Conservation (phyloP, 768 basidiomycete genomes). For the Dacryopinax primogenitus region DNA sequence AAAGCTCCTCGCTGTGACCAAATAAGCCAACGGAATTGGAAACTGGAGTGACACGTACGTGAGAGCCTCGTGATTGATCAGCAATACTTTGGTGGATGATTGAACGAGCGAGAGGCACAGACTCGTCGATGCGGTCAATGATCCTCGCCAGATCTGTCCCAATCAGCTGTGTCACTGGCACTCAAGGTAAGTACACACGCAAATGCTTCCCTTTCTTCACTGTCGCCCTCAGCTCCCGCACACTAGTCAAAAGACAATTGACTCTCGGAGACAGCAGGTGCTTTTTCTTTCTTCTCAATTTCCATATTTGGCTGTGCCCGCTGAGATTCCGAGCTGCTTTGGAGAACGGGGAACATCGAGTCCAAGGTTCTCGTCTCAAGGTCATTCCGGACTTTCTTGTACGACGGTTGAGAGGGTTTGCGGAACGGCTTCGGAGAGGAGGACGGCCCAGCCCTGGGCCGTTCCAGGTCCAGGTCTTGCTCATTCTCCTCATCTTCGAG, state of each 20-base stretch:
- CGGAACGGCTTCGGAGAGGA: conserved; percentile 46
- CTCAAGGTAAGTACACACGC: conserved; percentile 36
- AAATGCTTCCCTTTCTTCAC: conserved; percentile 51
- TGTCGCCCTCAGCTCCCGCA: conserved; percentile 48
- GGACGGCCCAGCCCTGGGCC: background rate
- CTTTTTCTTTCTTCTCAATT: conserved; percentile 29
- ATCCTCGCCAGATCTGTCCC: conserved; percentile 65
- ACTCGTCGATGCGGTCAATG: conserved; percentile 62
- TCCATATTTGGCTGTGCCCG: conserved; percentile 19
- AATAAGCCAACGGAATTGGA: background rate
- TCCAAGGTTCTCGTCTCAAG: conserved; percentile 79
- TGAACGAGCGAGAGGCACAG: conserved; percentile 73
- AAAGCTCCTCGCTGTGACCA: conserved; percentile 65
- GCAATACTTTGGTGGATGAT: conserved; percentile 74
- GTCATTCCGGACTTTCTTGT: conserved; percentile 79
- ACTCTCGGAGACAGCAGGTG: conserved; percentile 48
- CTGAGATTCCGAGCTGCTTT: conserved; percentile 16
- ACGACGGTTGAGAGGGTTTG: conserved; percentile 31
- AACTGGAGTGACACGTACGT: conserved; percentile 49
- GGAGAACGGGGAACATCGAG: conserved; percentile 69
- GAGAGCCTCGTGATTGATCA: conserved; percentile 72
- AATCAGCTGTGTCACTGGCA: background rate
- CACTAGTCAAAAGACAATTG: conserved; percentile 63
- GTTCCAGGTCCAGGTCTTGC: conserved; percentile 13
- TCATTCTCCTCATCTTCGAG: conserved; percentile 23